A percentile compares a stretch with the other conserved stretches of the same genome.
Evolutionary conservation across 129 eudicot genomes (phyloP).

Genomic region (Centrapalus pauciflorus): DNA sequence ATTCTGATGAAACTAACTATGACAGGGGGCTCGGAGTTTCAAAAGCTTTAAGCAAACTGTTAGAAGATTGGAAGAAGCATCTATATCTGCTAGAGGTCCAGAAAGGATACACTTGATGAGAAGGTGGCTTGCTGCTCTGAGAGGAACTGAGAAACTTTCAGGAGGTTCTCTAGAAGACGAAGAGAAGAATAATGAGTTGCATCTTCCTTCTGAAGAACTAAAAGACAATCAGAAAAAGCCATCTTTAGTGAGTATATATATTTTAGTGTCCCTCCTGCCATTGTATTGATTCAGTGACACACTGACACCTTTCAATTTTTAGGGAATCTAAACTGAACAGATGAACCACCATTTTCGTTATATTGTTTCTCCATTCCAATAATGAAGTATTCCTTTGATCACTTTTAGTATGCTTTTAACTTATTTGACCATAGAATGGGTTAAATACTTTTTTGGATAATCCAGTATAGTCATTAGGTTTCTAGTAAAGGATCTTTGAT

Average conservation of each 20-base stretch:
- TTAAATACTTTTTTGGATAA: neutral
- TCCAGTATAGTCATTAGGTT: neutral
- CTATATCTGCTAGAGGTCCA: slow-evolving; percentile 76
- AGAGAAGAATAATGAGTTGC: slow-evolving; percentile 40
- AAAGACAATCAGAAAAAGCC: slow-evolving; percentile 55
- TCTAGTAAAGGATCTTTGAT: neutral
- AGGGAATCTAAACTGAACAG: neutral
- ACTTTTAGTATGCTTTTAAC: neutral
- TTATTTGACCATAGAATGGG: too few relatives aligned
- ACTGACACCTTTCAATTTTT: neutral
- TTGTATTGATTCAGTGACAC: too few relatives aligned
- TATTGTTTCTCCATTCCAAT: neutral
- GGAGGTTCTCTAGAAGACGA: slow-evolving; percentile 46
- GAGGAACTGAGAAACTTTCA: slow-evolving; percentile 58
- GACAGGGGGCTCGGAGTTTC: slow-evolving; percentile 65
- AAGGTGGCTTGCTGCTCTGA: slow-evolving; percentile 76
- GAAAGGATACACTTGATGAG: slow-evolving; percentile 76
- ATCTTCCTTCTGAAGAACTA: slow-evolving; percentile 51
- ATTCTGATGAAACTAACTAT: slow-evolving; percentile 24
- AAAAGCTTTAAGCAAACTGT: slow-evolving; percentile 82
- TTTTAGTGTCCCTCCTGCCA: neutral
- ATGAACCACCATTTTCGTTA: neutral
- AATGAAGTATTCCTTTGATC: neutral
- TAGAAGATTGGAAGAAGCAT: slow-evolving; percentile 91
- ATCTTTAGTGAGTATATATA: slow-evolving; percentile 48